Evolutionary conservation across 2,329 filamentous ascomycete genomes (phyloP).

Genomic region (Trichoderma afroharzianum): DNA sequence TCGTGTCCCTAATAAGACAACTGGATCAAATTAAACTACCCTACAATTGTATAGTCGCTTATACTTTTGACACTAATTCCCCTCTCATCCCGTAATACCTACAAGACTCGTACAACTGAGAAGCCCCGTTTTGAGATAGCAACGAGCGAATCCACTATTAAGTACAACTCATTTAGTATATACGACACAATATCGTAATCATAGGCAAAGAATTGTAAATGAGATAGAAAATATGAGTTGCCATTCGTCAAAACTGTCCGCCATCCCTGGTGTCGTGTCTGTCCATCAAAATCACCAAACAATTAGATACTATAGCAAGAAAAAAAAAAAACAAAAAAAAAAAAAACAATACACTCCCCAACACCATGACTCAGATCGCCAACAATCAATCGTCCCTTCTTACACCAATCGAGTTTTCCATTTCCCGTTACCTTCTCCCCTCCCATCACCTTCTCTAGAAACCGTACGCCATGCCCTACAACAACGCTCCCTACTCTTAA

Average conservation of each 20-base stretch:
- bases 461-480: constrained; percentile 12
- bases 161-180: background rate
- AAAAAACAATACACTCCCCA: background rate
- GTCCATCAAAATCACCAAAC: background rate
- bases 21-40: background rate
- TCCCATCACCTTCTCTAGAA: background rate
- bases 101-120: background rate
- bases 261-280: background rate
- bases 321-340: too few relatives aligned
- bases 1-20: background rate
- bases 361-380: constrained; percentile 1
- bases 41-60: background rate
- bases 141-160: background rate
- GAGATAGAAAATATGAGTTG: background rate
- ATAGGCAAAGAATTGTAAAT: background rate
- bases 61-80: background rate
- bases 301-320: background rate
- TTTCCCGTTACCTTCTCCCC: background rate
- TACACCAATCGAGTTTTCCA: background rate
- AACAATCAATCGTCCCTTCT: background rate
- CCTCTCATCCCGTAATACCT: too few relatives aligned
- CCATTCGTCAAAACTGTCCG: background rate
- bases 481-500: background rate
- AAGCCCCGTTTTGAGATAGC: background rate
- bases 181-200: background rate